Base-by-base conservation (phyloP, 306 rosid species). In the Luffa aegyptiaca region DNA sequence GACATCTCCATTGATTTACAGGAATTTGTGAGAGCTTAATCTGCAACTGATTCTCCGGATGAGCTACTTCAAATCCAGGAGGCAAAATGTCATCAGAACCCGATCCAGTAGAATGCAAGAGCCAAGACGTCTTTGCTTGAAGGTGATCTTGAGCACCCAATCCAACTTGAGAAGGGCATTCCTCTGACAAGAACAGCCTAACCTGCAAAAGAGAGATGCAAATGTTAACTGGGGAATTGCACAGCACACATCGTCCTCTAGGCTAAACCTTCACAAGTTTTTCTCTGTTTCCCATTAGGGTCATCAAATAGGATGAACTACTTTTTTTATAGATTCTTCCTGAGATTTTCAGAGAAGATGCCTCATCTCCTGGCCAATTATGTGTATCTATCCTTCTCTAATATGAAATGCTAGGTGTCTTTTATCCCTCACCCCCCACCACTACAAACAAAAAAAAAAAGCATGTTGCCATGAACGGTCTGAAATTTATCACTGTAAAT, bases 21-120 rank as follows among this genome's bases (percentile, higher is more conserved):
- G 93, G 96, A 85, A 95, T 91, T 74, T 93, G 89, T 72, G 97
- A 90, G 48, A 70, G 69, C 69, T 86, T 86, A 59, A 92, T 80
- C 86, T 91, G 93, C 69, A 53, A 83, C 81, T 87, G 90, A 85
- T 84, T 89, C 78, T 82, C 84, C 35, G 88, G 71, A 80, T 79
- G 90, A 77, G 88, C 84, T 82, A 92, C 97, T 85, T 95, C 97
- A 80, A 95, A 95, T 42, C 97, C 97, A 80, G 96, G 97, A 81
- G 99, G 99, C 69, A 91, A 85, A 84, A 58, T 80, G 83, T 89
- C 97, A 41, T 90, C 97, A 21, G 91, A 86, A 76, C 93, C 89
- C 59, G 86, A 81, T 45, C 90, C 96, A 18, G 88, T 86, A 41
- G 94, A 84, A 84, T 86, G 96, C 81, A 84, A 84, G 42, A 51